Conservation (phyloP, 2,329 filamentous ascomycete species). For the Dothiorella sarmentorum region DNA sequence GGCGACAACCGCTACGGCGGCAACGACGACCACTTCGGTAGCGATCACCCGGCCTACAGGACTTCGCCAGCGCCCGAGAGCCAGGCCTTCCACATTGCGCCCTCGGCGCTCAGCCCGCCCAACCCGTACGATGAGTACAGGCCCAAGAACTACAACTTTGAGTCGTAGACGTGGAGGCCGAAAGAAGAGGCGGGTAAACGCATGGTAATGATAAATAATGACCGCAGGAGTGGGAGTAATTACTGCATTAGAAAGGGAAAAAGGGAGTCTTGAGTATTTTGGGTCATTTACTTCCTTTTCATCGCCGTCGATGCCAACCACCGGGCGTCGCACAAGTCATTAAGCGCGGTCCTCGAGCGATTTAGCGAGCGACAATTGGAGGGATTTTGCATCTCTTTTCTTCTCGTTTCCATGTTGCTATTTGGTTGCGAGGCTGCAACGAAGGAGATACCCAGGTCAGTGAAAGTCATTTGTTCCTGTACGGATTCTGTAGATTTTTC, state of each 20-base stretch:
- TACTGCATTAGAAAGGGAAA: conserved; percentile 2
- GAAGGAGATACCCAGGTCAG: too few relatives aligned
- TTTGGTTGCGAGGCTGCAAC: too few relatives aligned
- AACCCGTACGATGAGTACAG: conserved; percentile 15
- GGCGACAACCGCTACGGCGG: conserved; percentile 27
- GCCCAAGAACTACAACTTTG: conserved; percentile 10
- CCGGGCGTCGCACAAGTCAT: neutral
- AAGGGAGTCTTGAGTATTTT: neutral
- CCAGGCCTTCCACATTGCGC: conserved; percentile 5
- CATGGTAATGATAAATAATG: neutral
- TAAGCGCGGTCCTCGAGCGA: neutral
- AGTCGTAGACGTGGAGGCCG: neutral
- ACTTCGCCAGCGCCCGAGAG: neutral
- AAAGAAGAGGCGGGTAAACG: neutral
- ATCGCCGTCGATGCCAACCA: neutral
- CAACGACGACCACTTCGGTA: neutral
- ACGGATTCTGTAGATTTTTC: too few relatives aligned
- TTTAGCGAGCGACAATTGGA: neutral
- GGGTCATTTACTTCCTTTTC: neutral
- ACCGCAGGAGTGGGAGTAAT: conserved; percentile 4
- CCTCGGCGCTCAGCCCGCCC: conserved; percentile 7
- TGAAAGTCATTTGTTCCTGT: too few relatives aligned
- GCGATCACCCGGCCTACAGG: conserved; percentile 12
- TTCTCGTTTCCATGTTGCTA: too few relatives aligned
- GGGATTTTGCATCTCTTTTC: too few relatives aligned